Evolutionary conservation across 768 basidiomycete genomes (phyloP).

Genomic region (Obba rivulosa): DNA sequence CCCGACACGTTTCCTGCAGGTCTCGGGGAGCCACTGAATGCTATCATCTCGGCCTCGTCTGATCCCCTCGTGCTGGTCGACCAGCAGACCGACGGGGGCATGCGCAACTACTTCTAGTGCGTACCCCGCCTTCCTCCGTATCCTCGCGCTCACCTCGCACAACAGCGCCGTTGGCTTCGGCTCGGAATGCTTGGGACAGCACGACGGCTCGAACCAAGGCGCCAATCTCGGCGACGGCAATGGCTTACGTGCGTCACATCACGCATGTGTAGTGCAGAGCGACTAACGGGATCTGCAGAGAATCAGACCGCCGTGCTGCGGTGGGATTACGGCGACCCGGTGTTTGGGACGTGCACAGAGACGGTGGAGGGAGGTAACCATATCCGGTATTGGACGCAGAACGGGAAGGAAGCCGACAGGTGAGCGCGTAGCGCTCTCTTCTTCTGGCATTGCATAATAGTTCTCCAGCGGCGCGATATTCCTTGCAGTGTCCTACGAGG

Average conservation of each 20-base stretch:
- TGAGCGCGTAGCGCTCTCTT: conserved; percentile 14
- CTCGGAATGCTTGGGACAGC: conserved; percentile 81
- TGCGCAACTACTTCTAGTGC: conserved; percentile 78
- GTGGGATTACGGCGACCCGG: conserved; percentile 76
- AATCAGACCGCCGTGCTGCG: conserved; percentile 84
- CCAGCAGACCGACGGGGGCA: conserved; percentile 56
- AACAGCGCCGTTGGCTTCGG: conserved; percentile 68
- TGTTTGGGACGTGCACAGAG: conserved; percentile 82
- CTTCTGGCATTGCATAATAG: neutral
- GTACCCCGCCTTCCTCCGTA: conserved; percentile 21
- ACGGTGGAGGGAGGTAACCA: conserved; percentile 85
- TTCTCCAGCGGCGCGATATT: conserved; percentile 60
- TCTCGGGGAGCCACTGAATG: conserved; percentile 84
- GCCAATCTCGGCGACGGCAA: conserved; percentile 84
- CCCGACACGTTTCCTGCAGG: conserved; percentile 59
- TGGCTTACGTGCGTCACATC: conserved; percentile 49
- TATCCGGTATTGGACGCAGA: conserved; percentile 84
- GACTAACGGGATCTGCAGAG: conserved; percentile 32
- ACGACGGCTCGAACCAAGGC: conserved; percentile 58
- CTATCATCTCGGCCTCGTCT: conserved; percentile 73
- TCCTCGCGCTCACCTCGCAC: neutral
- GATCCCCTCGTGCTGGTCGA: conserved; percentile 64
- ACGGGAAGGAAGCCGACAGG: conserved; percentile 59
- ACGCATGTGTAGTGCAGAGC: neutral
- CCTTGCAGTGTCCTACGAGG: conserved; percentile 71